phyloP scores from a whole-genome alignment of 2,329 filamentous ascomycete genomes.

The Paramyrothecium sp. region DNA sequence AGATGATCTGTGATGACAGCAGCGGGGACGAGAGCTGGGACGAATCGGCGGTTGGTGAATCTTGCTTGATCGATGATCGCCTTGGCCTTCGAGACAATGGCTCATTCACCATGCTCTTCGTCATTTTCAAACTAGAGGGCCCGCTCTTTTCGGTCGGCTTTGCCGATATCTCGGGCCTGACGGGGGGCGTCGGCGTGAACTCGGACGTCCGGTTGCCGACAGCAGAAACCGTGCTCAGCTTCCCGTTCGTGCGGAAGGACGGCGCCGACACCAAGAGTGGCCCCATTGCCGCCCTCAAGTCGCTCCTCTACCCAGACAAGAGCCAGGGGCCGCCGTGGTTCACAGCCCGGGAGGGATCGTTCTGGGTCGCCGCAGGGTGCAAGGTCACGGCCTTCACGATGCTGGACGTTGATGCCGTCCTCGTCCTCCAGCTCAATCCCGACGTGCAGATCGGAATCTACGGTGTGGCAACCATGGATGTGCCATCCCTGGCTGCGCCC shows the following conservation, averaged over 20 bases:
- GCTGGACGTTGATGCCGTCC: background rate
- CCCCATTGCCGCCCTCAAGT: too few relatives aligned
- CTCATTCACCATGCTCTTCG: constrained; percentile 29
- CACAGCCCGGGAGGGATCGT: background rate
- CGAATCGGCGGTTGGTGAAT: too few relatives aligned
- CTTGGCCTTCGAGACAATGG: too few relatives aligned
- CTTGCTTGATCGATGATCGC: too few relatives aligned
- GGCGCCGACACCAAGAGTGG: too few relatives aligned
- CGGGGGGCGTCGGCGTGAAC: constrained; percentile 40
- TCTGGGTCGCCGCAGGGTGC: constrained; percentile 5
- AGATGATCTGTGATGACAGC: too few relatives aligned
- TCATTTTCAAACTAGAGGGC: constrained; percentile 35
- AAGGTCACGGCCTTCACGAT: constrained; percentile 4
- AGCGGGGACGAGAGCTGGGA: too few relatives aligned
- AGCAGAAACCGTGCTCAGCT: constrained; percentile 9
- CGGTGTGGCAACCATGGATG: background rate
- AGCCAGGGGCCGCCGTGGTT: constrained; percentile 1
- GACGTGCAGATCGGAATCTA: constrained; percentile 3
- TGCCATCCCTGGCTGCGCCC: background rate
- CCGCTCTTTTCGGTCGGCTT: constrained; percentile 35
- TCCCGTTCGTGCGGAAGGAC: constrained; percentile 19
- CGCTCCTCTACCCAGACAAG: too few relatives aligned
- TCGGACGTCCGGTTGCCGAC: constrained; percentile 26
- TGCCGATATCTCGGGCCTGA: constrained; percentile 31
- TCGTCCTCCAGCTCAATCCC: background rate